Evolutionary conservation across 192 early-diverging fungal species (phyloP).

Genomic region (Chytriomyces hyalinus): DNA sequence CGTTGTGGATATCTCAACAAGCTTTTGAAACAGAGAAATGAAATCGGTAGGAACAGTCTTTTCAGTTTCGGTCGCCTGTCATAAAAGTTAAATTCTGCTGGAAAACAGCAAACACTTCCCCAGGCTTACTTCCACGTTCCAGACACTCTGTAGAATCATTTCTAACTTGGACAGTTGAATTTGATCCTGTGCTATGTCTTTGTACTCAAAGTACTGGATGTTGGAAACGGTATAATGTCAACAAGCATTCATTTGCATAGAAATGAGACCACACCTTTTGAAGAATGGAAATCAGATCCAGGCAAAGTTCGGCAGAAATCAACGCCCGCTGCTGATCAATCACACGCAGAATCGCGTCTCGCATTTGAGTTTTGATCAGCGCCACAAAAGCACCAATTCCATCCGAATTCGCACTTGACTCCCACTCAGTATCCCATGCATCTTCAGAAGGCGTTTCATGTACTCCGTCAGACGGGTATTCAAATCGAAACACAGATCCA

Average conservation of each 20-base stretch:
- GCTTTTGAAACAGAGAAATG: conserved; percentile 20
- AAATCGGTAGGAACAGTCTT: neutral
- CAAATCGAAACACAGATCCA: neutral
- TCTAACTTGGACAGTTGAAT: conserved; percentile 38
- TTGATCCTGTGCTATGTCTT: conserved; percentile 24
- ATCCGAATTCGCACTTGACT: conserved; percentile 7
- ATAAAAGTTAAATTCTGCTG: neutral
- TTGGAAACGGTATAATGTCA: no score
- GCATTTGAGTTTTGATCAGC: neutral
- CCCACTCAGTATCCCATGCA: conserved; percentile 7
- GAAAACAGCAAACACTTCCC: no score
- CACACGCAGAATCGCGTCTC: neutral
- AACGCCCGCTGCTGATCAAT: neutral
- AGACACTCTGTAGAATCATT: conserved; percentile 25
- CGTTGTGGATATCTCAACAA: neutral
- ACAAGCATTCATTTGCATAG: neutral
- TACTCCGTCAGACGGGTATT: neutral
- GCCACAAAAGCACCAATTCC: conserved; percentile 3
- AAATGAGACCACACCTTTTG: conserved; percentile 17
- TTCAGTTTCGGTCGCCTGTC: conserved; percentile 5
- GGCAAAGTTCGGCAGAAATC: conserved; percentile 19
- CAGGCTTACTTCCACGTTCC: conserved; percentile 37
- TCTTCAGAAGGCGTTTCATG: neutral
- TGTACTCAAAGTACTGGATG: conserved; percentile 26
- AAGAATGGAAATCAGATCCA: conserved; percentile 32